Evolutionary conservation across 495 filamentous ascomycete genomes (phyloP).

Genomic region (Penicillium ochrochloron): DNA sequence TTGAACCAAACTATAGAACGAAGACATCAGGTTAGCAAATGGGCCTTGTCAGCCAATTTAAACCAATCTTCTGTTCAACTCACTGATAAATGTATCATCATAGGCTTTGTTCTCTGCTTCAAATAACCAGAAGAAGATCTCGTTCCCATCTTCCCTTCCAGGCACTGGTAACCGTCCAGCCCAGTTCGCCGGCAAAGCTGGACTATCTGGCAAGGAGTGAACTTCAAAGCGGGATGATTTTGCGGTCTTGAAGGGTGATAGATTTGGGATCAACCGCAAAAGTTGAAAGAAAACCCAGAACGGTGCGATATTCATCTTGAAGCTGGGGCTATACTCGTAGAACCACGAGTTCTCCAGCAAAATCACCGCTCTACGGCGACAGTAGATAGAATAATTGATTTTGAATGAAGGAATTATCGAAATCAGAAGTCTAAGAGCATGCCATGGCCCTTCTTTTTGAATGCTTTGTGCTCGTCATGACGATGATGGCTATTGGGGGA

Average conservation of each 20-base stretch:
- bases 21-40: slow-evolving; percentile 1
- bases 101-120: slow-evolving; percentile 36
- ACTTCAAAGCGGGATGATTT: slow-evolving; percentile 35
- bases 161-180: slow-evolving; percentile 46
- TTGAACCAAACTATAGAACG: slow-evolving; percentile 63
- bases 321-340: slow-evolving; percentile 7
- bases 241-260: slow-evolving; percentile 2
- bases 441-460: slow-evolving; percentile 5
- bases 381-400: neutral
- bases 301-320: slow-evolving; percentile 27
- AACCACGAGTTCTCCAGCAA: neutral
- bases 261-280: slow-evolving; percentile 21
- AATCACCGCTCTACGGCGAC: neutral
- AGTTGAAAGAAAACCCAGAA: slow-evolving; percentile 29
- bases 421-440: neutral
- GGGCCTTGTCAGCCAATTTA: neutral
- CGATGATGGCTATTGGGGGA: slow-evolving; percentile 7
- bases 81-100: slow-evolving; percentile 46
- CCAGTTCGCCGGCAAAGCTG: slow-evolving; percentile 44
- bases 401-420: neutral
- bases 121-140: slow-evolving; percentile 51
- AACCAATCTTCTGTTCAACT: slow-evolving; percentile 8
- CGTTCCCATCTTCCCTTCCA: slow-evolving; percentile 34
- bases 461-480: neutral
- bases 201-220: slow-evolving; percentile 34